Base-by-base conservation (phyloP, 345 rosid genomes). In the Atalantia buxifolia region DNA sequence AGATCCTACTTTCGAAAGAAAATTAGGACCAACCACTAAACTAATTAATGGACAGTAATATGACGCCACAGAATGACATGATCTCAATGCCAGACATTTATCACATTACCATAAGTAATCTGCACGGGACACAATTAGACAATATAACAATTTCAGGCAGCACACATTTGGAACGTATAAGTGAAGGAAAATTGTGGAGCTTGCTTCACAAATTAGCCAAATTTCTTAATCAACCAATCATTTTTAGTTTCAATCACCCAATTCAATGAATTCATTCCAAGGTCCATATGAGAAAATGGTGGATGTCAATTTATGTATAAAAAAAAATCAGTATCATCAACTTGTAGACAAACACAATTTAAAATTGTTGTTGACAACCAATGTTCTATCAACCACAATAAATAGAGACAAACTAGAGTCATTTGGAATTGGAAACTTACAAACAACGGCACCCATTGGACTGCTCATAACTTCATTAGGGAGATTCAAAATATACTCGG, bases 401-500 rank as follows among this genome's bases (percentile, higher is more conserved):
- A 12, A 42, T 27, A 1, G 35, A 18, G 22, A 59, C 24, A 67
- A 57, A 69, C 56, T 63, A 28, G 25, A 61, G 56, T 7, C 28
- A 42, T 53, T n/a, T 2, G 9, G 16, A 64, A 60, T 19, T 68
- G 31, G 3, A n/a, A 66, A 62, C 98, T 94, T 83, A 96, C 99
- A 65, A 62, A 96, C 75, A 22, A 96, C 87, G 69, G 93, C 87
- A 66, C 98, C 98, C 98, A 94, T 92, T 9, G 99, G 99, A 78
- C 99, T 94, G 89, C 83, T 88, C 89, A 92, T 74, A 75, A 96
- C 95, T 79, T 92, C 98, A 57, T 79, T 92, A 5, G 99, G 99
- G 5, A 96, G 95, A 78, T 92, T 86, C 79, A 94, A 84, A 84
- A 96, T 92, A 81, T 94, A 94, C 24, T 93, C 95, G 0, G 99